Evolutionary conservation across 2,329 filamentous ascomycete species (phyloP), one percentile per base, ranked within the genome.

Genomic region (Phialophora expanda): DNA sequence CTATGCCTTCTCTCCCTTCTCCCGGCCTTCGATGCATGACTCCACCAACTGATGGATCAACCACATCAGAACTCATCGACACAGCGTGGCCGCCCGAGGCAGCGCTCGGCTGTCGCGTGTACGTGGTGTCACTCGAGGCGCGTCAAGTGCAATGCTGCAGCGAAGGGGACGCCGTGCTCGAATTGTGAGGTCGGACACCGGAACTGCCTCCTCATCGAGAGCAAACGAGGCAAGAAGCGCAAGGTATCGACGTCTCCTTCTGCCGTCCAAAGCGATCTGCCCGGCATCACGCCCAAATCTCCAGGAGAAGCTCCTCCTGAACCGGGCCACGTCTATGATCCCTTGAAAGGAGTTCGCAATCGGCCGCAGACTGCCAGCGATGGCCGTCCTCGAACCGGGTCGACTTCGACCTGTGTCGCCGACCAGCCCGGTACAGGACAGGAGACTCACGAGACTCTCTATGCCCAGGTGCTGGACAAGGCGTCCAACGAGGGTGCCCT

Each of bases 121-220:
- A 74, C 72, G 51, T 68, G 69, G 46, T 74, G 73, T 56, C 70
- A 74, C 59, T 66, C 69, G 3, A 46, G 72, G 30, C 71, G 72
- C 9, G 72, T 74, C 30, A 73, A 72, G 55, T 73, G 72, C 51
- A 72, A 74, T 69, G 72, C 66, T 9, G 67, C 61, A 4, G 69
- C 62, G 2, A 65, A 67, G 3, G 65, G 68, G 12, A 69, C 68
- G 51, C 73, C 72, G 2, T 74, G 73, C 60, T 73, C 70, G 58
- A 70, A 74, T 53, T 74, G 73, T 55, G 66, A 68, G 56, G 61
- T 41, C 4, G 59, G 51, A 50, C 68, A 44, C 62, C 70, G 59
- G 51, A 54, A 61, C 20, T 74, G 72, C 56, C 69, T 72, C 32
- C 50, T 74, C 20, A 73, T 74, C 30, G 72, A 73, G 54, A 72